phyloP scores from a whole-genome alignment of 164 flowering plant species.

The Sextonia rubra region DNA sequence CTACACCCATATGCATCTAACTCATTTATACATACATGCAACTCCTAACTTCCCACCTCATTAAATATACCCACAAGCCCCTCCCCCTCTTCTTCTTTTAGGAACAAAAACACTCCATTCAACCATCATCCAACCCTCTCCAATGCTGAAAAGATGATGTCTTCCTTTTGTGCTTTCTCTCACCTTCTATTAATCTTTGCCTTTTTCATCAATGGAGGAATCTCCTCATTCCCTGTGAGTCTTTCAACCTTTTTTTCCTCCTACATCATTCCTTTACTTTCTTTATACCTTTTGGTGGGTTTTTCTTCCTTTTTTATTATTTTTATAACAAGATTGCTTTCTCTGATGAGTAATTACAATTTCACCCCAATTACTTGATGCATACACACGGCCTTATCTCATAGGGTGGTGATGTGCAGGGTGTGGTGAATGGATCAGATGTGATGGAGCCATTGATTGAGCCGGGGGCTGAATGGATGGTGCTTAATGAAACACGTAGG shows the following conservation, averaged over 20 bases:
- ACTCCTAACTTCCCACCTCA: not conserved
- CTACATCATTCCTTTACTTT: not conserved
- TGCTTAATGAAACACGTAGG: conserved; percentile 65
- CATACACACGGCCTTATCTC: not conserved
- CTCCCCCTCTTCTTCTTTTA: not conserved
- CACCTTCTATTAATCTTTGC: conserved; percentile 10
- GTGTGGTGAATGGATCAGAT: conserved; percentile 8
- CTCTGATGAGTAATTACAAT: no score
- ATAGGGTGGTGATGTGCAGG: not conserved
- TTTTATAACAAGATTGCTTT: no score
- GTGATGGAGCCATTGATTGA: conserved; percentile 58
- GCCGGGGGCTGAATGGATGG: conserved; percentile 25
- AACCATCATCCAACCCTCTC: not conserved
- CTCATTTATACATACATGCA: not conserved
- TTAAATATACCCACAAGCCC: not conserved
- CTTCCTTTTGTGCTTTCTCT: conserved; percentile 3
- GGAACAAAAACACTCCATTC: not conserved
- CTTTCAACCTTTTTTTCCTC: not conserved
- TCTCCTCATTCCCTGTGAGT: conserved; percentile 3
- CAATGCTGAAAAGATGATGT: conserved; percentile 5
- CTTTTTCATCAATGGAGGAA: conserved; percentile 3
- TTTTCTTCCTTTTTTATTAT: no score
- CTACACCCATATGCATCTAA: no score
- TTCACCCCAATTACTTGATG: no score
- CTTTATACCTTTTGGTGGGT: not conserved